Evolutionary conservation across 179 eudicot genomes (phyloP).

Genomic region (Amaranthus tricolor): DNA sequence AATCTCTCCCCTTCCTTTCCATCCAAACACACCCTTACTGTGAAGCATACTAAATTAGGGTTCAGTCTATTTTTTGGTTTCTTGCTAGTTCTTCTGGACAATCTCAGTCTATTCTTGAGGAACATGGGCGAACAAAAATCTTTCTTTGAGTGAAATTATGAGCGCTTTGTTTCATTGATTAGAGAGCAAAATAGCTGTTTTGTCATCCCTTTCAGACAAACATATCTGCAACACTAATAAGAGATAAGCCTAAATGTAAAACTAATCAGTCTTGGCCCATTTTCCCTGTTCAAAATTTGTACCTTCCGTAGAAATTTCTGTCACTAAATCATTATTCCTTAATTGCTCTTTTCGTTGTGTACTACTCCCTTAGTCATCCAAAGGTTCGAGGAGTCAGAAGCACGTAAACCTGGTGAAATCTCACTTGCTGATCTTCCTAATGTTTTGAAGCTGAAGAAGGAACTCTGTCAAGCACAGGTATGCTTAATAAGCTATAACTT

Average conservation of each 20-base stretch:
- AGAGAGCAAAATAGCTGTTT: neutral
- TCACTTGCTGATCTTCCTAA: conserved; percentile 66
- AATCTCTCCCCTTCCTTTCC: too few relatives aligned
- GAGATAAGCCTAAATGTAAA: too few relatives aligned
- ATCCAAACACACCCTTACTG: neutral
- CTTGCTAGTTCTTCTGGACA: neutral
- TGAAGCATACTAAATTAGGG: too few relatives aligned
- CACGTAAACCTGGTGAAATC: conserved; percentile 60
- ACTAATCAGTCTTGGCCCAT: neutral
- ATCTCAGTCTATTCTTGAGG: neutral
- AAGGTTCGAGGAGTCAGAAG: conserved; percentile 68
- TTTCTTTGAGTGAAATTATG: neutral
- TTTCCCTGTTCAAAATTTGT: neutral
- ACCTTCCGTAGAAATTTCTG: neutral
- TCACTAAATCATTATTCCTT: neutral
- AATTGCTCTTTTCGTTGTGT: neutral
- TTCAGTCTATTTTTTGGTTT: neutral
- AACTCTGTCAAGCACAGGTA: conserved; percentile 72
- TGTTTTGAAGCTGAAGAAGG: conserved; percentile 67
- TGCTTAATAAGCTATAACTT: neutral
- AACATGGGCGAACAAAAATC: neutral
- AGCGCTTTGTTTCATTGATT: neutral
- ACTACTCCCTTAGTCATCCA: conserved; percentile 54
- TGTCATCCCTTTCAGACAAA: neutral
- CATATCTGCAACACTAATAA: neutral